Percentiles rank a stretch among this genome's conserved stretches.
Conservation (phyloP, 2,329 filamentous ascomycete species). For the Colletotrichum noveboracense region DNA sequence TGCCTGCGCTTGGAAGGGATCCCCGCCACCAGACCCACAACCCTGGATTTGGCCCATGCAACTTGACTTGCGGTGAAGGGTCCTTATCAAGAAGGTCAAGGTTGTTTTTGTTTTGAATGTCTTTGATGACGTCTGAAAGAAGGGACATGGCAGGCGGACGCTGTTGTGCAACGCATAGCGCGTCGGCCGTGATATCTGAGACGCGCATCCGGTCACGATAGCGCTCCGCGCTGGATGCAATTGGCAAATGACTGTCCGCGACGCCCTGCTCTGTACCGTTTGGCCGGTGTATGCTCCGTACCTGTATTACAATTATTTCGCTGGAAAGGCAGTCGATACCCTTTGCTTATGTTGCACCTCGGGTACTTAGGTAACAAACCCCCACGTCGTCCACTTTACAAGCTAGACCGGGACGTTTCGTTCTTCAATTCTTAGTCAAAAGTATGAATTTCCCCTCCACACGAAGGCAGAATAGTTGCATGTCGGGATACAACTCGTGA, state of each 20-base stretch:
- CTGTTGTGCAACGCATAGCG: background rate
- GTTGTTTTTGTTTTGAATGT: background rate
- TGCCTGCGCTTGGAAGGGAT: background rate
- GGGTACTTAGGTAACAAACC: background rate
- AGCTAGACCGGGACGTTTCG: background rate
- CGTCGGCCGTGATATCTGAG: background rate
- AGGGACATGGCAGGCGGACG: background rate
- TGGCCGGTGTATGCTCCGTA: background rate
- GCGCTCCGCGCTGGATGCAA: background rate
- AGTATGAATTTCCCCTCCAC: background rate
- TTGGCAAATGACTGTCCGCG: background rate
- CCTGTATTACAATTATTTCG: background rate
- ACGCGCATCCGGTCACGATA: background rate
- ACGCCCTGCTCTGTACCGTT: background rate
- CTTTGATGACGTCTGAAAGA: background rate
- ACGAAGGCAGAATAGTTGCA: background rate
- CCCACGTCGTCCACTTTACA: slow-evolving; percentile 2
- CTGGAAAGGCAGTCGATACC: background rate
- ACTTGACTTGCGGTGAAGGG: background rate
- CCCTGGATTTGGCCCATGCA: background rate
- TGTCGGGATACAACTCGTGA: background rate
- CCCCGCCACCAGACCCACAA: background rate
- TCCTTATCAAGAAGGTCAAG: background rate
- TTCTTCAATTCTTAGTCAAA: background rate
- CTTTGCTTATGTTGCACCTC: background rate